Percentiles rank a stretch among this genome's conserved stretches.
These are phyloP conservation scores for Wickerhamomyces queroliae DNA, from an alignment of 805 yeast genomes.

Conservation along the genomic window DNA sequence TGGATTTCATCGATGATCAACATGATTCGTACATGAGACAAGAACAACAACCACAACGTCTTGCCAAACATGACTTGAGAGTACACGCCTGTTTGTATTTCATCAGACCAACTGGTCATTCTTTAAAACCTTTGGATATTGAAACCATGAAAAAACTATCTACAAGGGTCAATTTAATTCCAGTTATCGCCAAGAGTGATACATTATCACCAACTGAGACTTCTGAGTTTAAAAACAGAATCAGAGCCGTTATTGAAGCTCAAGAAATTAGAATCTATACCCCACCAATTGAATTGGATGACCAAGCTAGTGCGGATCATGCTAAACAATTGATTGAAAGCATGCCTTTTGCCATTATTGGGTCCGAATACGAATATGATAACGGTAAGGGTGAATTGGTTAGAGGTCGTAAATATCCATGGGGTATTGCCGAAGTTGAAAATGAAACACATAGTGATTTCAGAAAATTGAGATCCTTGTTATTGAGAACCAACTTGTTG, in stretches of 20 bases:
- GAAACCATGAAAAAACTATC: constrained; percentile 82
- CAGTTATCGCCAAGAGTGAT: constrained; percentile 86
- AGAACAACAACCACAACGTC: constrained; percentile 85
- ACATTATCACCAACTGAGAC: constrained; percentile 71
- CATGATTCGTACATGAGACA: constrained; percentile 85
- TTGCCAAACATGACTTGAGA: constrained; percentile 64
- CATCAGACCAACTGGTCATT: constrained; percentile 87
- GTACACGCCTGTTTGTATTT: constrained; percentile 90
- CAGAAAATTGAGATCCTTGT: constrained; percentile 69
- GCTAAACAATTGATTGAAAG: constrained; percentile 74
- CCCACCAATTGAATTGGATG: constrained; percentile 74
- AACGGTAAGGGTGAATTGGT: constrained; percentile 57
- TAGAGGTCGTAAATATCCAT: constrained; percentile 80
- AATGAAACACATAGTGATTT: constrained; percentile 84
- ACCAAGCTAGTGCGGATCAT: constrained; percentile 72
- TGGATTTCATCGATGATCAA: constrained; percentile 88
- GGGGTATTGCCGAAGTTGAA: constrained; percentile 89
- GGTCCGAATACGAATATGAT: constrained; percentile 68
- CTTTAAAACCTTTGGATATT: constrained; percentile 81
- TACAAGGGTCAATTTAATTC: constrained; percentile 79
- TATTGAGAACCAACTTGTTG: constrained; percentile 78
- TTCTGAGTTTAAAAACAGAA: constrained; percentile 62
- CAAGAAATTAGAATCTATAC: constrained; percentile 81
- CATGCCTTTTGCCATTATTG: constrained; percentile 85
- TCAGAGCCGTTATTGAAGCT: constrained; percentile 76